Conservation (phyloP, 108 stramenopile genomes). For the Cyclotella sp. region DNA sequence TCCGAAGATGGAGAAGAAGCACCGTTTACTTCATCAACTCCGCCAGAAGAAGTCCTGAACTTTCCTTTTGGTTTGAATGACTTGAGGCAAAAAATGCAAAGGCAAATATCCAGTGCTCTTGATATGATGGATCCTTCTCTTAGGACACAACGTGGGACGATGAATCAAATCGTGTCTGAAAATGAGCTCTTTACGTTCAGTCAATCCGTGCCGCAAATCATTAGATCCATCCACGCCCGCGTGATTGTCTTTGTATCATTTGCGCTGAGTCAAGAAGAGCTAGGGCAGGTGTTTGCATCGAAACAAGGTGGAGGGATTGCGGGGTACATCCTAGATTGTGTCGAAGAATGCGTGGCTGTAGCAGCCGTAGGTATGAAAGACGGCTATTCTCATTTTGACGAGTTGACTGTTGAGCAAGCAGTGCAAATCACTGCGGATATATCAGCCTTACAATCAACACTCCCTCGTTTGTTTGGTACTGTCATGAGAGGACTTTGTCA, state of each 20-base stretch:
- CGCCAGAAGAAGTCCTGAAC: slow-evolving; percentile 79
- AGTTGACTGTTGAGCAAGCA: slow-evolving; percentile 84
- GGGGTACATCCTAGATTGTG: slow-evolving; percentile 86
- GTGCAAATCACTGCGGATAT: slow-evolving; percentile 92
- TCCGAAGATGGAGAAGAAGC: slow-evolving; percentile 28
- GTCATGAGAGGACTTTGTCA: slow-evolving; percentile 89
- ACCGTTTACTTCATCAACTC: slow-evolving; percentile 47
- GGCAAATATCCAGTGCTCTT: slow-evolving; percentile 34
- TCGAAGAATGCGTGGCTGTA: slow-evolving; percentile 86
- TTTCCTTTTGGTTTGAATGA: slow-evolving; percentile 84
- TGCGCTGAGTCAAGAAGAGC: slow-evolving; percentile 86
- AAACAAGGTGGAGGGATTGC: slow-evolving; percentile 83
- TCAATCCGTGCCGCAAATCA: slow-evolving; percentile 77
- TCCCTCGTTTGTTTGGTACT: slow-evolving; percentile 89
- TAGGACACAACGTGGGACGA: slow-evolving; percentile 42
- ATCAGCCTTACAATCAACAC: slow-evolving; percentile 75
- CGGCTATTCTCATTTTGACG: slow-evolving; percentile 75
- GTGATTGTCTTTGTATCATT: slow-evolving; percentile 85
- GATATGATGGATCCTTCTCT: slow-evolving; percentile 53
- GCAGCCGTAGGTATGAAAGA: slow-evolving; percentile 90
- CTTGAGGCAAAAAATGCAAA: slow-evolving; percentile 72
- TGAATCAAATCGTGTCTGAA: slow-evolving; percentile 53
- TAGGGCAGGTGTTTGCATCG: slow-evolving; percentile 86
- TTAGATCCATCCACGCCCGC: slow-evolving; percentile 88
- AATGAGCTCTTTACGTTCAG: slow-evolving; percentile 83